Percentiles rank a stretch among this genome's conserved stretches.
These are phyloP conservation scores for Elsinoe arachidis DNA, from an alignment of 2,329 filamentous ascomycete species.

Conservation along the genomic window DNA sequence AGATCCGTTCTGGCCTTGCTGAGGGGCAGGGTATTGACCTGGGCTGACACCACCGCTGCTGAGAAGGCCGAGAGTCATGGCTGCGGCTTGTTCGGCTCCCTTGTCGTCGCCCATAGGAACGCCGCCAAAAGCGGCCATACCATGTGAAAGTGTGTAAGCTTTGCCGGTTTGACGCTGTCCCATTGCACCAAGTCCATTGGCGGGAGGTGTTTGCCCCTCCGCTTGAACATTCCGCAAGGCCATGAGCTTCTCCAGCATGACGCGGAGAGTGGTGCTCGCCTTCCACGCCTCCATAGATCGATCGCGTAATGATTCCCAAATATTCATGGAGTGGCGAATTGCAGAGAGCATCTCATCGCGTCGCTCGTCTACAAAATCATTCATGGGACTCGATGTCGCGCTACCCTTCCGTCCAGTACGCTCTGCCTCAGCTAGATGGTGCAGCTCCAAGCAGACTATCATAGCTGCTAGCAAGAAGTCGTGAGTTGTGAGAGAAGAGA, in stretches of 20 bases:
- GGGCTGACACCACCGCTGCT: constrained; percentile 54
- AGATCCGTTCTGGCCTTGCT: constrained; percentile 21
- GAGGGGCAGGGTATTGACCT: constrained; percentile 22
- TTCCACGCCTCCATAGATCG: constrained; percentile 86
- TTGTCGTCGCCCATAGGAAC: constrained; percentile 37
- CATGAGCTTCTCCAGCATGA: constrained; percentile 75
- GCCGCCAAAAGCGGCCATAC: constrained; percentile 20
- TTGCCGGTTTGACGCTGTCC: background rate
- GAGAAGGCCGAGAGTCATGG: constrained; percentile 62
- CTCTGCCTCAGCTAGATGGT: constrained; percentile 51
- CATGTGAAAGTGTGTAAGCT: background rate
- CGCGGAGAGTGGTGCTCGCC: constrained; percentile 66
- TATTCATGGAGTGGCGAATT: constrained; percentile 62
- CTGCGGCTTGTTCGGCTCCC: constrained; percentile 53
- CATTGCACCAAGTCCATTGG: constrained; percentile 1
- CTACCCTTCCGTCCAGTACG: constrained; percentile 27
- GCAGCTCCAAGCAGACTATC: constrained; percentile 73
- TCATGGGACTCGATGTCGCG: constrained; percentile 20
- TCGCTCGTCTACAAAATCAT: constrained; percentile 35
- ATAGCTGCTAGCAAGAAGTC: constrained; percentile 84
- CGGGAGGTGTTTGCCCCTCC: constrained; percentile 14
- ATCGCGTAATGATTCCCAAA: constrained; percentile 73
- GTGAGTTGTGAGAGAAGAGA: constrained; percentile 68
- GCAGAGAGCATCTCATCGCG: constrained; percentile 67
- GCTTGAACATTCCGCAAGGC: constrained; percentile 30